These are phyloP conservation scores for Stachybotrys chlorohalonatus DNA, from an alignment of 2,329 filamentous ascomycete species.

Conservation along the genomic window DNA sequence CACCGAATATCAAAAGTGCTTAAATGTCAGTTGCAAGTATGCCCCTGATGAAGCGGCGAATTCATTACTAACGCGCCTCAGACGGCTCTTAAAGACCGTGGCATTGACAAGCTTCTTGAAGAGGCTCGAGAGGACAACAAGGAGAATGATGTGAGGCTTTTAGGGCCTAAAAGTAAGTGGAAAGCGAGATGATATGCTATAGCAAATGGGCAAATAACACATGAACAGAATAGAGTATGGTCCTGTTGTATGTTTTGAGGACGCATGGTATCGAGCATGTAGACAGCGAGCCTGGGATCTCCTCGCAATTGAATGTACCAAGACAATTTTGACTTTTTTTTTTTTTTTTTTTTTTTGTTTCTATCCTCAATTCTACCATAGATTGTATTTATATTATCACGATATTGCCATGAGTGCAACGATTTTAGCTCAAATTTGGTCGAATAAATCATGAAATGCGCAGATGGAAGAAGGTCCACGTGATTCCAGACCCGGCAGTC, in stretches of 20 bases:
- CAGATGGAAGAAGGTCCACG: not conserved
- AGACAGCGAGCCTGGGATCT: too few species aligned
- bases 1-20: constrained; percentile 77
- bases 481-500: not conserved
- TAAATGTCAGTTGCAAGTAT: constrained; percentile 52
- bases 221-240: not conserved
- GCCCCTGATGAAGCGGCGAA: too few species aligned
- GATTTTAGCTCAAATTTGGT: too few species aligned
- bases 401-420: too few species aligned
- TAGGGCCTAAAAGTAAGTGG: constrained; percentile 31
- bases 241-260: not conserved
- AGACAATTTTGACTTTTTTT: too few species aligned
- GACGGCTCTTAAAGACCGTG: constrained; percentile 78
- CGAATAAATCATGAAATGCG: not conserved
- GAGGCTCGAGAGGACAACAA: constrained; percentile 84
- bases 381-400: too few species aligned
- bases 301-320: too few species aligned
- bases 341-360: too few species aligned
- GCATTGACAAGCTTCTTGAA: constrained; percentile 86
- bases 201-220: too few species aligned
- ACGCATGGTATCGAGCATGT: not conserved
- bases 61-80: constrained; percentile 23
- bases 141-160: constrained; percentile 63
- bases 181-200: too few species aligned
- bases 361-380: too few species aligned